Conservation (phyloP, 176 grass and related monocot species). For the Puya raimondii region DNA sequence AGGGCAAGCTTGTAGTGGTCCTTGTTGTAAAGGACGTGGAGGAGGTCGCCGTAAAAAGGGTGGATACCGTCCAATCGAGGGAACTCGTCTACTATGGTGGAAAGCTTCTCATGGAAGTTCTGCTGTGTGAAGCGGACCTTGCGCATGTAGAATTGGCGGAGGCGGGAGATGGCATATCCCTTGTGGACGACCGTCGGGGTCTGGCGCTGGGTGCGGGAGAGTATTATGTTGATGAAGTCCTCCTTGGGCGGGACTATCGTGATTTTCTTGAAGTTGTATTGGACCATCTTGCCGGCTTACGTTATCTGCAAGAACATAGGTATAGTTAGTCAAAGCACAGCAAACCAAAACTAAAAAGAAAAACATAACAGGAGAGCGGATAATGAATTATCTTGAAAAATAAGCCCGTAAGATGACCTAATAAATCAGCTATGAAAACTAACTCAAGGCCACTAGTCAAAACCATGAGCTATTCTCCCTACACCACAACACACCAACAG, state of each 20-base stretch:
- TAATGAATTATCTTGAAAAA: too few relatives aligned
- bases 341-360: too few relatives aligned
- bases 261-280: slow-evolving; percentile 76
- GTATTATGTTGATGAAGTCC: slow-evolving; percentile 73
- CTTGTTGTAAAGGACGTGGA: slow-evolving; percentile 71
- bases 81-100: slow-evolving; percentile 58
- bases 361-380: too few relatives aligned
- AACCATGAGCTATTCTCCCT: too few relatives aligned
- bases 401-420: too few relatives aligned
- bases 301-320: too few relatives aligned
- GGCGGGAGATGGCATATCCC: slow-evolving; percentile 49
- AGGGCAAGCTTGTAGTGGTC: slow-evolving; percentile 84
- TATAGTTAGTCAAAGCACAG: too few relatives aligned
- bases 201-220: slow-evolving; percentile 69
- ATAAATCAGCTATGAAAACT: too few relatives aligned
- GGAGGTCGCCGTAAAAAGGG: slow-evolving; percentile 64
- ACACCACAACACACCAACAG: too few relatives aligned
- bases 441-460: too few relatives aligned
- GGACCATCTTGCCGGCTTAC: slow-evolving; percentile 40
- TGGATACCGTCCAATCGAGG: slow-evolving; percentile 59
- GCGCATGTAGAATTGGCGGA: slow-evolving; percentile 76
- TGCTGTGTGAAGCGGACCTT: slow-evolving; percentile 61
- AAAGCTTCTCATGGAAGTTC: slow-evolving; percentile 73
- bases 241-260: slow-evolving; percentile 64
- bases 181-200: slow-evolving; percentile 82